phyloP scores from a whole-genome alignment of 768 basidiomycete genomes.

The Chalciporus piperatus region DNA sequence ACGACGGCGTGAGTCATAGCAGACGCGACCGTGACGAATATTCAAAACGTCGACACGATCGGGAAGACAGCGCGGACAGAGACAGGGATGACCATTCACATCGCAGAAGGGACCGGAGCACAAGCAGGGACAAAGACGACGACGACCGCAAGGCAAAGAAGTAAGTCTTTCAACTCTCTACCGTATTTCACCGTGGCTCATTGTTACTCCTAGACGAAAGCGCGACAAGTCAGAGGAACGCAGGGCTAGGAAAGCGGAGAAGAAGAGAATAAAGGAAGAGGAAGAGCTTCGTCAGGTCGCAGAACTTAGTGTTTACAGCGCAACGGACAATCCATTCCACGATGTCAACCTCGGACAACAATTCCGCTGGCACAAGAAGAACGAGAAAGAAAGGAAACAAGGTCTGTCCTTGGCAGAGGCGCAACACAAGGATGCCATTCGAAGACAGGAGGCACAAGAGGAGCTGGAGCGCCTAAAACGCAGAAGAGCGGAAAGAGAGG shows the following conservation, averaged over 20 bases:
- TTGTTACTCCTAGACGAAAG: slow-evolving; percentile 54
- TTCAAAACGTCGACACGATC: slow-evolving; percentile 31
- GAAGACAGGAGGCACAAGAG: slow-evolving; percentile 90
- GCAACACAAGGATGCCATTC: slow-evolving; percentile 71
- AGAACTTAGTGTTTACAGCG: slow-evolving; percentile 94
- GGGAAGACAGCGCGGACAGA: slow-evolving; percentile 28
- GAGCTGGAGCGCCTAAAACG: slow-evolving; percentile 90
- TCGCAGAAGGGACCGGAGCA: slow-evolving; percentile 22
- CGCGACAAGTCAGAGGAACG: slow-evolving; percentile 87
- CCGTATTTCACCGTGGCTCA: slow-evolving; percentile 2
- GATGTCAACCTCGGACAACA: slow-evolving; percentile 95
- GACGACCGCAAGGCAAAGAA: slow-evolving; percentile 44
- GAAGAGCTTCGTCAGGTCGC: slow-evolving; percentile 91
- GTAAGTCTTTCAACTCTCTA: slow-evolving; percentile 31
- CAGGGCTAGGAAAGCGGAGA: slow-evolving; percentile 82
- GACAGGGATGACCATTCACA: slow-evolving; percentile 32
- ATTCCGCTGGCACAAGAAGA: slow-evolving; percentile 99
- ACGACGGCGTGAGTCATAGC: slow-evolving; percentile 29
- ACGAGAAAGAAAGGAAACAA: slow-evolving; percentile 89
- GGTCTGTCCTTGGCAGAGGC: slow-evolving; percentile 80
- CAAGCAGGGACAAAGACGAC: slow-evolving; percentile 18
- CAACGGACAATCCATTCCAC: slow-evolving; percentile 97
- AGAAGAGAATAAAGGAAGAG: slow-evolving; percentile 76
- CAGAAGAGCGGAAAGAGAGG: slow-evolving; percentile 89
- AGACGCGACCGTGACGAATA: slow-evolving; percentile 25